Percentiles rank a stretch among this genome's conserved stretches.
These are phyloP conservation scores for Paramecium biaurelia DNA, from an alignment of 73 alveolate species.

Conservation along the genomic window DNA sequence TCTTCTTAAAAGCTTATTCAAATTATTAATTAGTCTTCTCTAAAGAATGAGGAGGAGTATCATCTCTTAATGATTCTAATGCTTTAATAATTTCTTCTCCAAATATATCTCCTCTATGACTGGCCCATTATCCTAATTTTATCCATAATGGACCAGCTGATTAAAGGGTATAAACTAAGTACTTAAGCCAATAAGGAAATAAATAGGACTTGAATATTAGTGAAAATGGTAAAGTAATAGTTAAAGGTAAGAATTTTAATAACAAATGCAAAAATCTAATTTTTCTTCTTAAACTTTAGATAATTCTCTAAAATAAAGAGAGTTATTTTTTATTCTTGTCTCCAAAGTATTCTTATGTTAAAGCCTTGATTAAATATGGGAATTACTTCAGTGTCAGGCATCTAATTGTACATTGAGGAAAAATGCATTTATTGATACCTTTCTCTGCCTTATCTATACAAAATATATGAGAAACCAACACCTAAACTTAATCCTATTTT, in stretches of 20 bases:
- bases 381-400: slow-evolving; percentile 42
- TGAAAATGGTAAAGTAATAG: background rate
- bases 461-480: background rate
- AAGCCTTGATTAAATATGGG: background rate
- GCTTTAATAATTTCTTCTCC: slow-evolving; percentile 10
- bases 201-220: background rate
- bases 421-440: slow-evolving; percentile 17
- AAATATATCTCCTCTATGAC: slow-evolving; percentile 52
- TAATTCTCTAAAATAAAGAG: background rate
- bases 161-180: background rate
- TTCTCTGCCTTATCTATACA: slow-evolving; percentile 11
- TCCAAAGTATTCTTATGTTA: slow-evolving; percentile 48
- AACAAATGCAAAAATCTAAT: background rate
- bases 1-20: background rate
- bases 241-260: slow-evolving; percentile 12
- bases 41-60: background rate
- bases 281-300: slow-evolving; percentile 4
- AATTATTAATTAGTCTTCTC: background rate
- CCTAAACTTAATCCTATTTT: background rate
- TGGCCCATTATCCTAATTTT: slow-evolving; percentile 51
- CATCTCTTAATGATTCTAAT: slow-evolving; percentile 10
- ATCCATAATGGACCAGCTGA: slow-evolving; percentile 52
- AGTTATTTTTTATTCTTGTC: background rate
- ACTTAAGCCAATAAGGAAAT: slow-evolving; percentile 29
- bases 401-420: background rate